A percentile compares a stretch with the other conserved stretches of the same genome.
phyloP scores from a whole-genome alignment of 2,329 filamentous ascomycete species.

The Fusarium luffae region DNA sequence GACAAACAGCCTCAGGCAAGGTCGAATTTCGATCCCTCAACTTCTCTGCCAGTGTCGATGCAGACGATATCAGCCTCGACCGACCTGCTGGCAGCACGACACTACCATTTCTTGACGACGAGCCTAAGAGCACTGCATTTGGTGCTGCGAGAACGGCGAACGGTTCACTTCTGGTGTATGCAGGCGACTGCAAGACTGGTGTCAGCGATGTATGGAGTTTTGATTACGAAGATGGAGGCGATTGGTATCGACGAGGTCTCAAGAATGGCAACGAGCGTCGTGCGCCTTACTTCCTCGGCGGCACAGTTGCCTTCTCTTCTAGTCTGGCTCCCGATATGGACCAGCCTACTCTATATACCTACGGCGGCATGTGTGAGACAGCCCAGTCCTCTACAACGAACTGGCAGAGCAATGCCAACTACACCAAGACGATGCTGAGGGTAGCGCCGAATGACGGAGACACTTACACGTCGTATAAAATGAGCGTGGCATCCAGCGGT shows the following conservation, averaged over 20 bases:
- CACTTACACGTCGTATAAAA: slow-evolving; percentile 48
- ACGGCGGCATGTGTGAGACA: slow-evolving; percentile 88
- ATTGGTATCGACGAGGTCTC: slow-evolving; percentile 43
- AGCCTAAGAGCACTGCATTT: slow-evolving; percentile 66
- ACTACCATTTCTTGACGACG: slow-evolving; percentile 70
- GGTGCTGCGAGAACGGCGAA: slow-evolving; percentile 73
- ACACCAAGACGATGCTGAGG: slow-evolving; percentile 82
- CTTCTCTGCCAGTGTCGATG: slow-evolving; percentile 66
- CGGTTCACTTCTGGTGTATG: slow-evolving; percentile 78
- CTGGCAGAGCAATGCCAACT: slow-evolving; percentile 78
- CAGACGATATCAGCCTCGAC: slow-evolving; percentile 57
- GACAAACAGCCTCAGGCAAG: slow-evolving; percentile 58
- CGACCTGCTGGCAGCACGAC: slow-evolving; percentile 61
- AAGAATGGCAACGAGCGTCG: slow-evolving; percentile 37
- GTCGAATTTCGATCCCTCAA: slow-evolving; percentile 72
- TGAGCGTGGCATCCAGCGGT: slow-evolving; percentile 55
- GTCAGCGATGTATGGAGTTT: slow-evolving; percentile 74
- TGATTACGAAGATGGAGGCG: slow-evolving; percentile 45
- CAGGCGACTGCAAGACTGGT: slow-evolving; percentile 74
- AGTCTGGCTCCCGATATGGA: slow-evolving; percentile 64
- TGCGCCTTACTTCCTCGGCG: slow-evolving; percentile 63
- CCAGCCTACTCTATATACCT: slow-evolving; percentile 73
- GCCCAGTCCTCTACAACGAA: slow-evolving; percentile 51
- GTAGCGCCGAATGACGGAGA: slow-evolving; percentile 61
- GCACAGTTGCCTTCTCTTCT: slow-evolving; percentile 74